Evolutionary conservation across 164 flowering plant species (phyloP), one percentile per base, ranked within the genome.

Genomic region (Vitis amurensis): DNA sequence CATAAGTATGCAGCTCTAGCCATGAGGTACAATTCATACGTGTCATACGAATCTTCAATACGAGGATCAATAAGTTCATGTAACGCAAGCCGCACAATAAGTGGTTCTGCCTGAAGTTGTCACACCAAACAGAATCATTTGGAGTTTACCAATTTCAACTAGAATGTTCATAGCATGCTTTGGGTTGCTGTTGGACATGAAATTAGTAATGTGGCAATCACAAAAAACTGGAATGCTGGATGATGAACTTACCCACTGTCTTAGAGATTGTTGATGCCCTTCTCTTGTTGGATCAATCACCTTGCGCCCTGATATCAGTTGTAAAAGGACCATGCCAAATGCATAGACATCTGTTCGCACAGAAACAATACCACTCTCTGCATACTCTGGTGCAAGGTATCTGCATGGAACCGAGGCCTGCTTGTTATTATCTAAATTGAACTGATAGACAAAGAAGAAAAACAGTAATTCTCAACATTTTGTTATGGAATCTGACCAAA

Each of bases 311-410:
- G 90, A 82, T 53, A 88, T 85, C n/a, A 88, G 74, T 77, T 88
- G 89, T 58, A 88, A 66, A 49, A 87, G 77, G 71, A 82, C 80
- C 44, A 88, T 71, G 14, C 92, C 92, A 68, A 77, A 87, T 68
- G 92, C 77, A 79, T 85, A 88, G 37, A 87, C 87, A 82, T 88
- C 92, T 50, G 85, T 81, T 63, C 85, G 57, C 4, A 85, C 85
- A 29, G 92, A 82, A 53, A 86, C 85, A 64, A 79, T 77, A 3
- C 90, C 92, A 77, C 64, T 80, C 70, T 88, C 90, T 59, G 83
- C 89, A 76, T 88, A 86, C 67, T 88, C 92, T 61, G 92, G 90
- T 55, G 92, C 92, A 47, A 86, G 81, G 73, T 88, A 88, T 61
- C 92, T 88, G 72, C 63, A 74, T 13, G 59, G 69, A 59, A 17